Evolutionary conservation across 805 yeast genomes (phyloP).

Genomic region (Schizosaccharomyces japonicus): DNA sequence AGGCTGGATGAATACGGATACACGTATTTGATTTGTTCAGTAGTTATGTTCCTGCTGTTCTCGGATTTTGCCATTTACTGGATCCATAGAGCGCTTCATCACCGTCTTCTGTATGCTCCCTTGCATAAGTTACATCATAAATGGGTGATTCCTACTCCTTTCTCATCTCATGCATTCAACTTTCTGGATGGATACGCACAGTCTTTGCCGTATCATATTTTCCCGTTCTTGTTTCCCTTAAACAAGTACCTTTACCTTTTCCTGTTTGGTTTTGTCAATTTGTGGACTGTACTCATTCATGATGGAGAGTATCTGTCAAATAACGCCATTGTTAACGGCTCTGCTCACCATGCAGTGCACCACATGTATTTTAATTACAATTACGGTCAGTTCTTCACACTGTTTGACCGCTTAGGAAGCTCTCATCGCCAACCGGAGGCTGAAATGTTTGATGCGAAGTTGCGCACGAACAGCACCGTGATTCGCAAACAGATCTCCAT

Average conservation of each 20-base stretch:
- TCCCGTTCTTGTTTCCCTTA: conserved; percentile 76
- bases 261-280: conserved; percentile 73
- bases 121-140: conserved; percentile 96
- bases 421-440: conserved; percentile 82
- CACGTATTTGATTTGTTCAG: conserved; percentile 41
- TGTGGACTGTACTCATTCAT: conserved; percentile 97
- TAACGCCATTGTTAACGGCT: conserved; percentile 86
- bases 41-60: conserved; percentile 64
- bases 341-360: conserved; percentile 95
- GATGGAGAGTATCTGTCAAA: conserved; percentile 89
- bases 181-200: conserved; percentile 79
- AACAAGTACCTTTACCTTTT: conserved; percentile 64
- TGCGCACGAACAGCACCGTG: conserved; percentile 31
- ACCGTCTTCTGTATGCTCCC: conserved; percentile 66
- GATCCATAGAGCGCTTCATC: conserved; percentile 80
- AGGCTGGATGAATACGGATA: conserved; percentile 42
- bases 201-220: conserved; percentile 78
- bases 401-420: conserved; percentile 93
- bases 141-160: conserved; percentile 96
- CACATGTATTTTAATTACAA: conserved; percentile 93
- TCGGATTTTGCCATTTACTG: conserved; percentile 84
- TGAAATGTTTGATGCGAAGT: conserved; percentile 46
- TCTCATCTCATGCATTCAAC: conserved; percentile 95
- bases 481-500: conserved; percentile 48
- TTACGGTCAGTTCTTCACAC: conserved; percentile 92